Percentiles rank a stretch among this genome's conserved stretches.
Conservation (phyloP, 306 rosid species). For the Sicyos edulis region DNA sequence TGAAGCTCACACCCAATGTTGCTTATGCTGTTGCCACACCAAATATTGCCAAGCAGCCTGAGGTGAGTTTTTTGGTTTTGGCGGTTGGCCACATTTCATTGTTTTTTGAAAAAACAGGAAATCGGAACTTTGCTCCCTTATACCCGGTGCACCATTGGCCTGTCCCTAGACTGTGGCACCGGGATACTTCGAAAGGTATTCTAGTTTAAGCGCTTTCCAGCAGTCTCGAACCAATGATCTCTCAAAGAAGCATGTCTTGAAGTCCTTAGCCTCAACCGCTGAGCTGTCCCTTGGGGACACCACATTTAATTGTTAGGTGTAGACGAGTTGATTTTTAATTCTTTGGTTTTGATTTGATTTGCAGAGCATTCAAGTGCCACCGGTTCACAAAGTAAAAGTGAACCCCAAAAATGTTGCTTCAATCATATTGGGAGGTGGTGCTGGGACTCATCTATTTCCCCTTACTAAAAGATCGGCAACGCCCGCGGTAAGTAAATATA, state of each 20-base stretch:
- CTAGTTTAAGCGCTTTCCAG: no score
- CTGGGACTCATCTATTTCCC: constrained; percentile 78
- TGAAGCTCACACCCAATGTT: constrained; percentile 41
- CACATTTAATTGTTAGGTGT: no score
- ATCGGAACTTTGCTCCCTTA: no score
- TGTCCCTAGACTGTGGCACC: no score
- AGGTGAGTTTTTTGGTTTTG: constrained; percentile 38
- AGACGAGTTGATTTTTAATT: neutral
- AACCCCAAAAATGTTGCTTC: constrained; percentile 77
- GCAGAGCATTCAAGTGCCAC: constrained; percentile 60
- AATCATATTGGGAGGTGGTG: constrained; percentile 81
- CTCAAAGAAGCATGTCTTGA: no score
- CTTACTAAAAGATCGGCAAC: constrained; percentile 71
- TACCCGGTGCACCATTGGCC: no score
- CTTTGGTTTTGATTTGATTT: constrained; percentile 12
- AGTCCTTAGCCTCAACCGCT: no score
- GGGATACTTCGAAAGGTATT: no score
- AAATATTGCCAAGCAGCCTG: constrained; percentile 34
- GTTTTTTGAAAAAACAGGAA: no score
- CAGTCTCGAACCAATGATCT: no score
- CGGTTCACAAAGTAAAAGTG: constrained; percentile 41
- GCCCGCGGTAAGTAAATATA: constrained; percentile 63
- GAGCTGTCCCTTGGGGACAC: no score
- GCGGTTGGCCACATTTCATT: neutral
- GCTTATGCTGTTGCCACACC: constrained; percentile 61